phyloP scores from a whole-genome alignment of 2,329 filamentous ascomycete species.

The Apiospora phragmitis region DNA sequence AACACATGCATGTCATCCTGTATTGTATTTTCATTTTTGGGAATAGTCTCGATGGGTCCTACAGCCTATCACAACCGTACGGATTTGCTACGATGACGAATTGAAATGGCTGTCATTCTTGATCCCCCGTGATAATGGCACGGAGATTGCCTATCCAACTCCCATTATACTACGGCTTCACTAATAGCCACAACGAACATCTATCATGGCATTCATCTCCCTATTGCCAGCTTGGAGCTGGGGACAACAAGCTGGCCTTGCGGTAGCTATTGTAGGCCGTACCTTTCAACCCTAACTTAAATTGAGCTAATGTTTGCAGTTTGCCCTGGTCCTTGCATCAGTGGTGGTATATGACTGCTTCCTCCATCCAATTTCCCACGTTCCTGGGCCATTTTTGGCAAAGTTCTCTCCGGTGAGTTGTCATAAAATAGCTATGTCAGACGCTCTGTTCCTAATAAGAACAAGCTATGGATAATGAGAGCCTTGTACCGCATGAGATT shows the following conservation, averaged over 20 bases:
- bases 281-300: not conserved
- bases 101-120: not conserved
- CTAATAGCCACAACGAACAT: not conserved
- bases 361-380: not conserved
- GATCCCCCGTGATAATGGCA: not conserved
- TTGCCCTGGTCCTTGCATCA: not conserved
- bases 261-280: not conserved
- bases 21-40: no score
- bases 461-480: not conserved
- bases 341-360: not conserved
- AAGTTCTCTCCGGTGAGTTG: not conserved
- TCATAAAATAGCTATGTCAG: not conserved
- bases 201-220: not conserved
- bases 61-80: no score
- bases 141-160: not conserved
- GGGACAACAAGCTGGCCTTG: not conserved
- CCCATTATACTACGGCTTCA: not conserved
- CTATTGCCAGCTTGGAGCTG: not conserved
- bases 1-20: no score
- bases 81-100: not conserved
- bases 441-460: not conserved
- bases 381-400: not conserved
- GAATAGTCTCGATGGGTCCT: no score
- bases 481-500: not conserved
- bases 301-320: not conserved